phyloP scores from a whole-genome alignment of 139 green algal genomes.

The Zygnema cylindricum region DNA sequence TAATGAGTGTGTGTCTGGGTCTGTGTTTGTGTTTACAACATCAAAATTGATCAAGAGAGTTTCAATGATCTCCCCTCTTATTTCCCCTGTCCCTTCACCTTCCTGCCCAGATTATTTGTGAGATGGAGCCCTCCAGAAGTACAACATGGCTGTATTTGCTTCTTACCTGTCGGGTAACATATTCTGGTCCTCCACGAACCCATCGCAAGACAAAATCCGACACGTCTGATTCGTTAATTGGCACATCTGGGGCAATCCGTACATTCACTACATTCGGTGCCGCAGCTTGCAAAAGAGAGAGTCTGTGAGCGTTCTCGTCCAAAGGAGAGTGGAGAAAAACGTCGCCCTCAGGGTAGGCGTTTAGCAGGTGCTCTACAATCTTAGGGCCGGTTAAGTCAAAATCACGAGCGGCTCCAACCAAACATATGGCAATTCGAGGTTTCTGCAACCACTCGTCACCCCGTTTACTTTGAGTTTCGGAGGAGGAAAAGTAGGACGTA shows the following conservation, averaged over 20 bases:
- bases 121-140: too few relatives aligned
- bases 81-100: too few relatives aligned
- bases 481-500: neutral
- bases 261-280: conserved; percentile 16
- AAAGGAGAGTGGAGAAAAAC: conserved; percentile 53
- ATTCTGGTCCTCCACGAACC: neutral
- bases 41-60: too few relatives aligned
- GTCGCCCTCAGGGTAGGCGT: conserved; percentile 21
- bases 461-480: neutral
- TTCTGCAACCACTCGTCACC: neutral
- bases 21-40: too few relatives aligned
- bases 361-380: conserved; percentile 42
- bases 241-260: conserved; percentile 30
- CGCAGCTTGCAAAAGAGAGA: conserved; percentile 22
- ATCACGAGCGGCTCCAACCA: conserved; percentile 40
- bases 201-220: neutral
- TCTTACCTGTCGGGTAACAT: neutral
- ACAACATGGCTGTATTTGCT: too few relatives aligned
- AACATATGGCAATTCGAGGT: conserved; percentile 43
- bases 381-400: conserved; percentile 53
- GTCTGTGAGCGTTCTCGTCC: conserved; percentile 51
- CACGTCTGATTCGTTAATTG: conserved; percentile 34
- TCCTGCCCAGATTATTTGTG: too few relatives aligned
- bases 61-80: too few relatives aligned
- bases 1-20: too few relatives aligned